Evolutionary conservation across 2,329 filamentous ascomycete species (phyloP), one percentile per base, ranked within the genome.

Genomic region (Xylaria sp.): DNA sequence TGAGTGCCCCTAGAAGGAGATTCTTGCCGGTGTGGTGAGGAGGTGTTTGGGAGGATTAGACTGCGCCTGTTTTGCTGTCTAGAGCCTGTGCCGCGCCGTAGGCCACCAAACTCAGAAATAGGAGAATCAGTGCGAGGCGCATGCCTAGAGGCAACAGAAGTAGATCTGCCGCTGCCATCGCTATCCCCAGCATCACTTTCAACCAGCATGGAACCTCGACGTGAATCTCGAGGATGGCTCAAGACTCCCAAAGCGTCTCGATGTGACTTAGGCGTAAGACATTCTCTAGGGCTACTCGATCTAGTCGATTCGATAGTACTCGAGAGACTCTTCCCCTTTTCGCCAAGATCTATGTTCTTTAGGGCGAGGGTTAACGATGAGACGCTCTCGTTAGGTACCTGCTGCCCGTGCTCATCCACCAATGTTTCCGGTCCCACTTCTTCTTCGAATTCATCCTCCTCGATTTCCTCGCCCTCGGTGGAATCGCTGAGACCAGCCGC

Each of bases 251-350:
- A 77, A 9, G 84, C 82, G 33, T 88, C 89, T 55, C 88, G 90
- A 75, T 95, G 91, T 0, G 95, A 98, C 71, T 93, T 91, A 12
- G 96, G 96, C 3, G 96, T 99, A 12, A 93, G 92, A 70, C 94
- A 96, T 80, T 97, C 94, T 79, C 90, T 90, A 0, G 96, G 96
- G 78, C 96, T 99, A 78, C 89, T 96, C 3, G 96, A 97, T 71
- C 93, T 88, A 1, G 93, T 95, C 1, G 94, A 97, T 33, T 89
- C 89, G 28, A 92, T 83, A 70, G 91, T 82, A 68, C 92, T 89
- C 62, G 91, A 90, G 56, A 83, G 75, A 52, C 80, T 79, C 56
- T 78, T 80, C 60, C 83, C 80, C 18, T 78, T 78, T 57, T 84
- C 82, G 39, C 75, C 77, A 28, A 85, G 77, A 46, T 80, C 80